A percentile compares a stretch with the other conserved stretches of the same genome.
Evolutionary conservation across 306 rosid species (phyloP).

Genomic region (Cucumis hystrix): DNA sequence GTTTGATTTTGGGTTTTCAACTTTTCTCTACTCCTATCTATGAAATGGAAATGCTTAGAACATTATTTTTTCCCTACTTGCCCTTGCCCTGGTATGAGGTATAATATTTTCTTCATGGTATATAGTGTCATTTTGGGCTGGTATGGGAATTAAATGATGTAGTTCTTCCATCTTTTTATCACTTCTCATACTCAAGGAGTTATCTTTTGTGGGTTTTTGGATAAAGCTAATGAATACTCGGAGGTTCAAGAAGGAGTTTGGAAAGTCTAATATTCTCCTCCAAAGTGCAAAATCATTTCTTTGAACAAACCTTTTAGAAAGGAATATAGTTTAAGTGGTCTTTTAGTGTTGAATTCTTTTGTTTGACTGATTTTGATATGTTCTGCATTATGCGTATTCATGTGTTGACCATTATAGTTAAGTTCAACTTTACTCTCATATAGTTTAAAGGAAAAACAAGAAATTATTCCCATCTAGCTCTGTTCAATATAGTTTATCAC

Average conservation of each 20-base stretch:
- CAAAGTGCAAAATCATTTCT: not conserved
- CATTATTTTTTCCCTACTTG: not conserved
- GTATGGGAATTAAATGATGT: not conserved
- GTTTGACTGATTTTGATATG: not conserved
- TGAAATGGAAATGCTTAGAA: not conserved
- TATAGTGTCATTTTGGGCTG: not conserved
- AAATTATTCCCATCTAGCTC: not conserved
- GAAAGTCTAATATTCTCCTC: not conserved
- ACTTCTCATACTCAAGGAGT: not conserved
- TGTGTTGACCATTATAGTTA: not conserved
- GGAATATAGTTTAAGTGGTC: not conserved
- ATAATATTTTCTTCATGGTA: not conserved
- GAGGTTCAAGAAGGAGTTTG: not conserved
- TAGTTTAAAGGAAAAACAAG: not conserved
- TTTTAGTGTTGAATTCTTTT: not conserved
- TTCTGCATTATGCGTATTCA: not conserved
- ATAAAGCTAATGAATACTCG: not conserved
- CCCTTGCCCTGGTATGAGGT: not conserved
- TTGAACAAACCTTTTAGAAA: not conserved
- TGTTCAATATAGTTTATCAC: not conserved
- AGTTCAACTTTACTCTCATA: not conserved
- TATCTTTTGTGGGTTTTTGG: not conserved
- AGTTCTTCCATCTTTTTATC: not conserved
- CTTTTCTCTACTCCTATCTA: not conserved
- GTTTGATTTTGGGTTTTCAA: not conserved